Evolutionary conservation across 23 red algal genomes (phyloP).

Genomic region (Rhodosorus marinus): DNA sequence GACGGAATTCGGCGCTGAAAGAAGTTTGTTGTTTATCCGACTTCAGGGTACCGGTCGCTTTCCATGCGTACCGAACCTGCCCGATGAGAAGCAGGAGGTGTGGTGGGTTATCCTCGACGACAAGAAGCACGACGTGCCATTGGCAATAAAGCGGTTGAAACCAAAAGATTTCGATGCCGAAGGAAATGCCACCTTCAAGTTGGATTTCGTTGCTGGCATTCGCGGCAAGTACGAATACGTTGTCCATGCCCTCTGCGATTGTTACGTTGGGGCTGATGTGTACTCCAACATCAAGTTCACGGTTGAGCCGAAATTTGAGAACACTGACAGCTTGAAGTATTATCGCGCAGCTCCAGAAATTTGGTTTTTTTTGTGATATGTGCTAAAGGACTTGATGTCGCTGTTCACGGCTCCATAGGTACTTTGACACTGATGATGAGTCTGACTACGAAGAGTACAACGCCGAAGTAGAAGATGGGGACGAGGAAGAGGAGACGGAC

Average conservation of each 20-base stretch:
- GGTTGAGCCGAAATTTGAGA: slow-evolving; percentile 29
- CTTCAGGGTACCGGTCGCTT: slow-evolving; percentile 22
- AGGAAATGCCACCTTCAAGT: slow-evolving; percentile 8
- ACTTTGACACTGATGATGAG: slow-evolving; percentile 56
- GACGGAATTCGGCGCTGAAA: too few relatives aligned
- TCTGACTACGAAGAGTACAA: neutral
- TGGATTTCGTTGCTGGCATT: slow-evolving; percentile 20
- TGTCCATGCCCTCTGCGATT: slow-evolving; percentile 23
- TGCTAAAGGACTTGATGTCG: too few relatives aligned
- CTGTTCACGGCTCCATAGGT: too few relatives aligned
- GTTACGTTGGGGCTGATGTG: slow-evolving; percentile 36
- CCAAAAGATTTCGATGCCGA: neutral
- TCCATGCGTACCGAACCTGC: slow-evolving; percentile 31
- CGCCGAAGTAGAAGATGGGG: slow-evolving; percentile 9
- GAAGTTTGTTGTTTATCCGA: neutral
- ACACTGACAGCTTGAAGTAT: slow-evolving; percentile 14
- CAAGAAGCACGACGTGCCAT: slow-evolving; percentile 8
- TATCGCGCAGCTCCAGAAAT: slow-evolving; percentile 9
- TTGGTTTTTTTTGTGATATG: too few relatives aligned
- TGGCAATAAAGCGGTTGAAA: neutral
- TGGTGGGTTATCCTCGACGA: slow-evolving; percentile 81
- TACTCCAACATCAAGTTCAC: slow-evolving; percentile 5
- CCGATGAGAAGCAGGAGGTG: slow-evolving; percentile 35
- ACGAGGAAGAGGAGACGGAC: slow-evolving; percentile 15
- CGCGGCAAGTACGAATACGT: slow-evolving; percentile 21